Evolutionary conservation across 169 alveolate genomes (phyloP), one percentile per base, ranked within the genome.

Genomic region (Fabrea salina): DNA sequence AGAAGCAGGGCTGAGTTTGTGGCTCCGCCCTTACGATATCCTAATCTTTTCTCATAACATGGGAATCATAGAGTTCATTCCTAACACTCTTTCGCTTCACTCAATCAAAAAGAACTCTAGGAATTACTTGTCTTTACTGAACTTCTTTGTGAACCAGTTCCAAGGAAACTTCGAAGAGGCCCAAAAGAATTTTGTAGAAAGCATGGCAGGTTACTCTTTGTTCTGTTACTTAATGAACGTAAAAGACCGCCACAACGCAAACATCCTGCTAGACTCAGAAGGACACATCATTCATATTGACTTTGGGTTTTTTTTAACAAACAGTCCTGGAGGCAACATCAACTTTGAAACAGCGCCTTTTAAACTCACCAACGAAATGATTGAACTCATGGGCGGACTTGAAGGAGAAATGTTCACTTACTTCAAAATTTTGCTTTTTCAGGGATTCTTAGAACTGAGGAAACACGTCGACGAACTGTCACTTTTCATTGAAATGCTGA

Each of bases 211-310:
- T 3, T 97, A 97, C 83, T 93, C 97, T 5, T 86, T 97, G n/a
- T 92, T 96, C 32, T 91, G 97, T 79, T 97, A 94, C 71, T 89
- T 94, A 25, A 71, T 93, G 25, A 94, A 97, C 91, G 93, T 96
- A 16, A 98, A 98, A 80, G 99, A 96, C 61, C 81, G 99, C 51
- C 98, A 97, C 89, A 97, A 97, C 89, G 99, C 99, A 4, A 98
- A 98, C 87, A 95, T 98, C 64, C 83, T 98, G 85, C 86, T 98
- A 32, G 95, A 98, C 70, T 89, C 88, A 33, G 81, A 78, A 44
- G 99, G 99, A 0, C 98, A 97, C 80, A 82, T 98, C 43, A 92
- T 97, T 43, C 99, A 98, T 89, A 98, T 98, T 57, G 99, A 98
- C 88, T 98, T 96, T 82, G 99, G 99, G 33, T 98, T 97, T 83